These are phyloP conservation scores for Leptosphaerulina australis DNA, from an alignment of 2,329 filamentous ascomycete genomes.

Conservation along the genomic window DNA sequence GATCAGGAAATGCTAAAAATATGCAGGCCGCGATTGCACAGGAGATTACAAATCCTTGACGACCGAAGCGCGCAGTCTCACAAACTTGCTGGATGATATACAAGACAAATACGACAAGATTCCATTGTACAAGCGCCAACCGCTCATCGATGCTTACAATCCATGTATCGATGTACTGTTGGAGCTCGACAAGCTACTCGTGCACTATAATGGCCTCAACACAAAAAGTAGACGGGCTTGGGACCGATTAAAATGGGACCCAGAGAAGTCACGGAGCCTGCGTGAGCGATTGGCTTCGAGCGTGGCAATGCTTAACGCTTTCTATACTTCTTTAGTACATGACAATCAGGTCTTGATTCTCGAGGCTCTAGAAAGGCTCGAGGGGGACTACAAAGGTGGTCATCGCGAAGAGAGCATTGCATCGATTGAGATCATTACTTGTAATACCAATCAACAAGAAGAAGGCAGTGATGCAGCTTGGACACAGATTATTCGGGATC, in stretches of 20 bases:
- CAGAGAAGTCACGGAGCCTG: constrained; percentile 27
- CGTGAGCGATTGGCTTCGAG: constrained; percentile 33
- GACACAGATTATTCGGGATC: constrained; percentile 40
- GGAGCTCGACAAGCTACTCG: constrained; percentile 35
- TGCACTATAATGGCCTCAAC: constrained; percentile 39
- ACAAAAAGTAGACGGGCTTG: constrained; percentile 38
- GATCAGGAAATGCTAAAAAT: background rate
- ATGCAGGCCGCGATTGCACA: constrained; percentile 37
- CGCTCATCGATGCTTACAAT: constrained; percentile 31
- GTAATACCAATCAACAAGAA: constrained; percentile 14
- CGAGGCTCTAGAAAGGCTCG: constrained; percentile 37
- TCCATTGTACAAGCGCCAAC: constrained; percentile 24
- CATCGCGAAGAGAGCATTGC: constrained; percentile 39
- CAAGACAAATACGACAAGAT: constrained; percentile 38
- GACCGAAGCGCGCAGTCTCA: constrained; percentile 33
- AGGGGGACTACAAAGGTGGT: constrained; percentile 38
- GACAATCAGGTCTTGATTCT: constrained; percentile 40
- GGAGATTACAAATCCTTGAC: constrained; percentile 40
- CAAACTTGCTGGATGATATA: constrained; percentile 38
- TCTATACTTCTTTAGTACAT: constrained; percentile 37
- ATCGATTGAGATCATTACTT: constrained; percentile 33
- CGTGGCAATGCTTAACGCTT: constrained; percentile 34
- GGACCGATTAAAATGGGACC: constrained; percentile 41
- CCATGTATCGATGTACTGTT: constrained; percentile 35
- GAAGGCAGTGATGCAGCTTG: constrained; percentile 37